Evolutionary conservation across 1,284 basidiomycete genomes (phyloP), one percentile per base, ranked within the genome.

Genomic region (Pyrrhoderma lamaoense): DNA sequence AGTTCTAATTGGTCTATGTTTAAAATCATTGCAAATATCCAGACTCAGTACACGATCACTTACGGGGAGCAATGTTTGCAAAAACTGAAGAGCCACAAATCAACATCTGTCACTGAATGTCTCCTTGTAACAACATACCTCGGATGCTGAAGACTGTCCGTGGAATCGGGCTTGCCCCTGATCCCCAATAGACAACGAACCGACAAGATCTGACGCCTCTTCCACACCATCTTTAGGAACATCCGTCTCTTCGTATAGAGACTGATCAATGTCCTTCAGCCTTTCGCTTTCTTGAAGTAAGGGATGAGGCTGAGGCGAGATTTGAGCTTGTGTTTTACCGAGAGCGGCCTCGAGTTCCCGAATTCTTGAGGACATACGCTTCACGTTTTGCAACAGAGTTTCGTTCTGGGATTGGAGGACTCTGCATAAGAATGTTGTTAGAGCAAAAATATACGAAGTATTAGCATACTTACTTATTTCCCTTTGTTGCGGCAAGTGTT

Each of bases 401-500:
- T 56, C 50, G 18, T 56, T 56, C 42, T 56, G 54, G 0, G 46
- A 45, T 40, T 56, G 54, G n/a, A 56, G 46, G 8, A 56, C 51
- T 46, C 54, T 56, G 13, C 19, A 42, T 35, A n/a, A 27, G 45
- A 8, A 43, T 14, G 2, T n/a, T 36, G 23, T 35, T 14, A 39
- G 18, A 44, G 8, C 11, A 16, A 43, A 5, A 7, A 27, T 13
- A 8, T 27, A 40, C 22, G 3, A 7, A 19, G 11, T 25, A 27
- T 25, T 25, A 2, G n/a, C 25, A 16, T 9, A 53, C 44, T 23
- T 16, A 53, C 76, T 76, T 76, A 63, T 77, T 77, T 50, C 76
- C 74, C 58, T 78, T 77, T 39, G 75, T 78, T 18, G 76, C 74
- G 8, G 70, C 65, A 54, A 77, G 58, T 25, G 71, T 72, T 34